Conservation (phyloP, 2,329 filamentous ascomycete species). For the Ciborinia camelliae region DNA sequence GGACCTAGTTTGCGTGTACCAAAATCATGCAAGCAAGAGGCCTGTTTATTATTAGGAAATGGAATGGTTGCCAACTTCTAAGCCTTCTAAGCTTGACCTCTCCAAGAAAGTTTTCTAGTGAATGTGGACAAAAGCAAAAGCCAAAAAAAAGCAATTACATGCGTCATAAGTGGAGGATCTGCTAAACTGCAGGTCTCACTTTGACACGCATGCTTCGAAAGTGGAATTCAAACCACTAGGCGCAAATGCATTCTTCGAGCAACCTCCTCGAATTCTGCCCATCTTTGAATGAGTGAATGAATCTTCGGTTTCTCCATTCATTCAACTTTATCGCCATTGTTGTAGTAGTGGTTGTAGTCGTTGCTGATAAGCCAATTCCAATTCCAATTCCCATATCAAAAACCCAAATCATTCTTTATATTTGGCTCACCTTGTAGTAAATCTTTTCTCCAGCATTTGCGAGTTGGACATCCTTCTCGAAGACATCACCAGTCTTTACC, state of each 20-base stretch:
- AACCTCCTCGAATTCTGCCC: too few species aligned
- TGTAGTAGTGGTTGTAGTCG: too few species aligned
- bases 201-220: slow-evolving; percentile 14
- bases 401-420: background rate
- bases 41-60: slow-evolving; percentile 7
- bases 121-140: too few species aligned
- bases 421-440: slow-evolving; percentile 79
- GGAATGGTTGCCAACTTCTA: slow-evolving; percentile 13
- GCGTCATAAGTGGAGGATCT: slow-evolving; percentile 19
- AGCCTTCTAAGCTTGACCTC: slow-evolving; percentile 2
- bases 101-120: background rate
- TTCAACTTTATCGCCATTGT: slow-evolving; percentile 2
- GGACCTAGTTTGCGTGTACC: slow-evolving; percentile 9
- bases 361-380: background rate
- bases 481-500: slow-evolving; percentile 68
- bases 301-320: background rate
- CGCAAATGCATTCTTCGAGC: too few species aligned
- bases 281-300: too few species aligned
- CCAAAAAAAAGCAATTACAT: background rate
- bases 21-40: slow-evolving; percentile 5
- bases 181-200: slow-evolving; percentile 9
- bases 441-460: slow-evolving; percentile 67
- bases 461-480: slow-evolving; percentile 78
- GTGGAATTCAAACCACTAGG: slow-evolving; percentile 16
- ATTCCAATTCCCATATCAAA: background rate